phyloP scores from a whole-genome alignment of 495 filamentous ascomycete species.

The Pseudoneurospora amorphoporcata region DNA sequence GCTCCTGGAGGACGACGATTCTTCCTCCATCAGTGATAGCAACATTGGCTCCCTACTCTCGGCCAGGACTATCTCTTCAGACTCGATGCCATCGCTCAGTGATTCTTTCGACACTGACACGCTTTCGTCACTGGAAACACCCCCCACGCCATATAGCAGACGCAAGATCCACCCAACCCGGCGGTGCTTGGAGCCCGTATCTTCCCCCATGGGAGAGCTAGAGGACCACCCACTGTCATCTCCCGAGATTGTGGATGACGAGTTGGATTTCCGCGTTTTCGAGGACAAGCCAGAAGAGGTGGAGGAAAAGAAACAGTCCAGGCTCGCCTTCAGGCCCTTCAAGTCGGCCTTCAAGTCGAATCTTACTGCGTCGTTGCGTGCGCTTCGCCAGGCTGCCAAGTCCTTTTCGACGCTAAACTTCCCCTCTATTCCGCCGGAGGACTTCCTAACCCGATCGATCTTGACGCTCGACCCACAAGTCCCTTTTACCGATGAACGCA shows the following conservation, averaged over 20 bases:
- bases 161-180: conserved; percentile 28
- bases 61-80: conserved; percentile 34
- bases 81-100: conserved; percentile 38
- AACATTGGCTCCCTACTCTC: conserved; percentile 30
- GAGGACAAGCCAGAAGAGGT: conserved; percentile 9
- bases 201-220: conserved; percentile 28
- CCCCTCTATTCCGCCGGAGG: conserved; percentile 69
- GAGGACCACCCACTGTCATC: conserved; percentile 39
- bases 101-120: conserved; percentile 31
- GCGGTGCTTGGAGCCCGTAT: conserved; percentile 34
- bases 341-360: conserved; percentile 78
- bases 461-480: conserved; percentile 62
- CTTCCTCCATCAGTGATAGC: conserved; percentile 32
- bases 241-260: conserved; percentile 23
- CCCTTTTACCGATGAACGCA: conserved; percentile 78
- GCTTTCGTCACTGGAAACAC: conserved; percentile 31
- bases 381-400: conserved; percentile 73
- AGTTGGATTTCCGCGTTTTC: conserved; percentile 39
- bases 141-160: conserved; percentile 24
- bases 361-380: conserved; percentile 81
- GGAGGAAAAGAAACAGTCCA: conserved; percentile 27
- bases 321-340: conserved; percentile 25
- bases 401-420: conserved; percentile 69
- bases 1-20: conserved; percentile 38
- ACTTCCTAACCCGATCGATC: conserved; percentile 80